A percentile compares a stretch with the other conserved stretches of the same genome.
These are phyloP conservation scores for Cudoniella acicularis DNA, from an alignment of 495 filamentous ascomycete genomes.

Conservation along the genomic window DNA sequence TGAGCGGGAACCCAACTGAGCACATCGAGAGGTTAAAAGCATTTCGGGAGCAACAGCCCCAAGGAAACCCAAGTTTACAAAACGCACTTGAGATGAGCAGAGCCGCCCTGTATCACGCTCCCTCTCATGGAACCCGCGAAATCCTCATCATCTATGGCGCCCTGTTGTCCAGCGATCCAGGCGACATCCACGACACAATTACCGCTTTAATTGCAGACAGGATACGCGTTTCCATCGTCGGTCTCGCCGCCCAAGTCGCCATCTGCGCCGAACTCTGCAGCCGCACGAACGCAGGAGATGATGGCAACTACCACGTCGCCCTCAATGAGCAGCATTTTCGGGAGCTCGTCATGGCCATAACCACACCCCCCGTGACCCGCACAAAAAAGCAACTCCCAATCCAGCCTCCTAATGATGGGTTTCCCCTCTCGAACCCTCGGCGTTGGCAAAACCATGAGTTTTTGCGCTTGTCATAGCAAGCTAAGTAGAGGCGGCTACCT, in stretches of 20 bases:
- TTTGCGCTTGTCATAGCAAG: constrained; percentile 89
- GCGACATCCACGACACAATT: constrained; percentile 93
- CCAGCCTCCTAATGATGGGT: constrained; percentile 92
- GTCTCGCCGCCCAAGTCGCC: constrained; percentile 83
- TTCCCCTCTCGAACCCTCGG: constrained; percentile 79
- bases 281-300: constrained; percentile 78
- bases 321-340: constrained; percentile 85
- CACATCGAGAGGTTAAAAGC: constrained; percentile 75
- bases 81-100: constrained; percentile 95
- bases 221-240: constrained; percentile 83
- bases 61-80: constrained; percentile 85
- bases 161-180: constrained; percentile 82
- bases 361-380: constrained; percentile 80
- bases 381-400: constrained; percentile 61
- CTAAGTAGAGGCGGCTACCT: constrained; percentile 84
- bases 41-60: constrained; percentile 72
- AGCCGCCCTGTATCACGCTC: constrained; percentile 83
- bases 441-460: constrained; percentile 53
- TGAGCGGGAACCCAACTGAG: constrained; percentile 85
- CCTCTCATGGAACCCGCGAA: constrained; percentile 88
- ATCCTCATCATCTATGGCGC: constrained; percentile 90
- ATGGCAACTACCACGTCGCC: constrained; percentile 73
- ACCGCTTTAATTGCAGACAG: constrained; percentile 67
- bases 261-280: constrained; percentile 88
- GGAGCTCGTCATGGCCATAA: constrained; percentile 82